A percentile compares a stretch with the other conserved stretches of the same genome.
phyloP scores from a whole-genome alignment of 768 basidiomycete species.

The Boletus eberwhitei region DNA sequence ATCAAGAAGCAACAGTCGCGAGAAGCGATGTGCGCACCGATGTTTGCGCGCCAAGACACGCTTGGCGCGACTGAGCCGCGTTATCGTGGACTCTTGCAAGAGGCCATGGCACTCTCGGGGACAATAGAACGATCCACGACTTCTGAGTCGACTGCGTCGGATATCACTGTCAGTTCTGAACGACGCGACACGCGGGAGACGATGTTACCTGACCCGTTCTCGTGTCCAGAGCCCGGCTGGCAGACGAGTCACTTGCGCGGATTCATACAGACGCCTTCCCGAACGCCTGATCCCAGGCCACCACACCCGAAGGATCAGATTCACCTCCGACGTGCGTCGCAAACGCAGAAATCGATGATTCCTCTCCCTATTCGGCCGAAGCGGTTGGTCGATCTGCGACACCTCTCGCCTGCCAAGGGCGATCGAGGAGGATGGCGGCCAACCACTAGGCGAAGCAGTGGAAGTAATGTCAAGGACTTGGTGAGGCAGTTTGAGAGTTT shows the following conservation, averaged over 20 bases:
- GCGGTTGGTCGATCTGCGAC: constrained; percentile 53
- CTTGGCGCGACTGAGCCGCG: constrained; percentile 42
- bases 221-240: constrained; percentile 35
- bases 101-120: constrained; percentile 25
- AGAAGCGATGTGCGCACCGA: background rate
- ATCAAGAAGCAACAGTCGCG: constrained; percentile 29
- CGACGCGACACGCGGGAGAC: constrained; percentile 38
- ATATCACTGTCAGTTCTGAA: constrained; percentile 35
- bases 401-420: constrained; percentile 38
- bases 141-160: constrained; percentile 11
- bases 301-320: constrained; percentile 65
- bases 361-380: constrained; percentile 42
- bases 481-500: constrained; percentile 57
- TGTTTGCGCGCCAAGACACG: background rate
- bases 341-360: constrained; percentile 37
- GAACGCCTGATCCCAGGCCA: constrained; percentile 43
- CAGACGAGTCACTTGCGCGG: constrained; percentile 33
- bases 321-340: constrained; percentile 53
- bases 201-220: constrained; percentile 45
- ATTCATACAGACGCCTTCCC: constrained; percentile 58
- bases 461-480: constrained; percentile 70
- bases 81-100: constrained; percentile 48
- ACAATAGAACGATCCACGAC: constrained; percentile 15
- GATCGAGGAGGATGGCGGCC: constrained; percentile 33
- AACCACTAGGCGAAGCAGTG: constrained; percentile 52